A percentile compares a stretch with the other conserved stretches of the same genome.
phyloP scores from a whole-genome alignment of 495 filamentous ascomycete species.

The Penicillium argentinense region DNA sequence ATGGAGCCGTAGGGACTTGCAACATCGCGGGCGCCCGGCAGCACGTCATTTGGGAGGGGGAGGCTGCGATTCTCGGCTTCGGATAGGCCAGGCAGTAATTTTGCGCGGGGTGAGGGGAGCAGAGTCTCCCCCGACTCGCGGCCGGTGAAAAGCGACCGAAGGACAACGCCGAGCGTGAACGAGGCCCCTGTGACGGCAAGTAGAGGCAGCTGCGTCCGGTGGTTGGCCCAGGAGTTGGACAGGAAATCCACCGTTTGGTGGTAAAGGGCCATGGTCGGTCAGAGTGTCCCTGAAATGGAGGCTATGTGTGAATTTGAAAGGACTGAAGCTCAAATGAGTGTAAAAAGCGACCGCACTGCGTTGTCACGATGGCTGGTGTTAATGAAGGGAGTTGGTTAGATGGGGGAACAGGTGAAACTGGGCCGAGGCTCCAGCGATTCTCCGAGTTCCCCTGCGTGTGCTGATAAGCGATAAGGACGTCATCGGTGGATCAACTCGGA shows the following conservation, averaged over 20 bases:
- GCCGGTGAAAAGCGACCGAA: slow-evolving; percentile 34
- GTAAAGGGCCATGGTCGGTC: slow-evolving; percentile 37
- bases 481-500: too few relatives aligned
- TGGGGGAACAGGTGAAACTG: neutral
- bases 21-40: slow-evolving; percentile 75
- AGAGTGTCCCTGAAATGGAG: slow-evolving; percentile 8
- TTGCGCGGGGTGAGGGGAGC: slow-evolving; percentile 49
- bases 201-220: slow-evolving; percentile 40
- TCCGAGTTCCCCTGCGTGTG: neutral
- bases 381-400: neutral
- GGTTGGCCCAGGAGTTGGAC: slow-evolving; percentile 37
- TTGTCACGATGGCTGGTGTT: neutral
- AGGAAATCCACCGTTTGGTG: slow-evolving; percentile 40
- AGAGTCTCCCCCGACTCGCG: slow-evolving; percentile 14
- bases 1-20: slow-evolving; percentile 76
- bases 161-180: slow-evolving; percentile 40
- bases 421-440: slow-evolving; percentile 2
- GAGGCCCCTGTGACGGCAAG: slow-evolving; percentile 43
- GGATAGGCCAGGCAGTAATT: slow-evolving; percentile 46
- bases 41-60: slow-evolving; percentile 71
- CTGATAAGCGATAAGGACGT: neutral
- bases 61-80: slow-evolving; percentile 46
- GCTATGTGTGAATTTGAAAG: too few relatives aligned
- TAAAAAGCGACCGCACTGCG: neutral
- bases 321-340: too few relatives aligned